Base-by-base conservation (phyloP, 2,329 filamentous ascomycete species). In the Aspergillus fumigatus region DNA sequence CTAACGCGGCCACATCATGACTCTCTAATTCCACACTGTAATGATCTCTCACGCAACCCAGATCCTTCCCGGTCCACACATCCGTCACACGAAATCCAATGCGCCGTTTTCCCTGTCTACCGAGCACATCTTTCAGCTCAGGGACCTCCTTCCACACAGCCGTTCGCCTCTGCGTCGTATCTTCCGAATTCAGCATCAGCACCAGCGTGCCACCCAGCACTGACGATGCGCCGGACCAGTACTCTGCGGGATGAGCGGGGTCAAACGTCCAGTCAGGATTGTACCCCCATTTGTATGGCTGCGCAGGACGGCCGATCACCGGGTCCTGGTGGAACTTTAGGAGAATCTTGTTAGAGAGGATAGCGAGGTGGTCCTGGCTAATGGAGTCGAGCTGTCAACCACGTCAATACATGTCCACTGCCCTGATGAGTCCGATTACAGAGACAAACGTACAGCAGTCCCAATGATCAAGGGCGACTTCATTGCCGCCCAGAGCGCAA, bases 391-490 rank as follows among this genome's bases (percentile, higher is more conserved):
- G 68, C 62, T 73, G 52, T 23, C 35, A 6, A 11, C 2, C 9
- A 4, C 27, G 21, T 60, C 50, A 62, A 54, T 55, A 50, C n/a
- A 21, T 19, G 1, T 40, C 29, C 40, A 43, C n/a, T 19, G 11
- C 4, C n/a, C 21, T 17, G 8, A 11, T 43, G n/a, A 41, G 11
- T 19, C 17, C 47, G 9, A 47, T 52, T 32, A 10, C 25, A 23
- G 25, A 8, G 19, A 10, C 27, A 23, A 19, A 59, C 56, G n/a
- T 66, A 74, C 71, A 4, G 65, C 56, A 14, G 71, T 72, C 11
- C 80, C 79, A 50, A 83, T 80, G 26, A 83, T 73, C 21, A 83
- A 62, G 0, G 80, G 80, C 4, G 73, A 75, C 64, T 81, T 82
- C 70, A 82, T 75, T 1, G 73, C 73, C 0, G 77, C 78, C 81